These are phyloP conservation scores for Cruciata laevipes DNA, from an alignment of 257 asterid species.

Conservation along the genomic window DNA sequence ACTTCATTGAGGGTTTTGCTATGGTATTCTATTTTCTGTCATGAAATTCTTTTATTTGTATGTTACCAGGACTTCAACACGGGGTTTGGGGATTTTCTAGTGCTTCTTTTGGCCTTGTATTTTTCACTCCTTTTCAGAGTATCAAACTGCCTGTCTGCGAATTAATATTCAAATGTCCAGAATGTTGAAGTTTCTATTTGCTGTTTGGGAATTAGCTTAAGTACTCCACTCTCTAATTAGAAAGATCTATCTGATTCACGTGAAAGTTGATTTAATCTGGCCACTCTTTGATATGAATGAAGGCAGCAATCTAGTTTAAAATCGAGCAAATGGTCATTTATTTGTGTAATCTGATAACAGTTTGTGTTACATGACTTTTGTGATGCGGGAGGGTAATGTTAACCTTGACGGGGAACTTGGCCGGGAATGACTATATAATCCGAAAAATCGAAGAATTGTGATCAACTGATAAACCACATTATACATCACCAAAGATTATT, in stretches of 20 bases:
- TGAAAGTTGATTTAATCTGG: background rate
- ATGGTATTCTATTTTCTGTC: background rate
- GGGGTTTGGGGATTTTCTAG: too few relatives aligned
- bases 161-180: background rate
- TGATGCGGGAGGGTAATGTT: constrained; percentile 56
- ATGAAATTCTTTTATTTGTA: background rate
- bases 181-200: background rate
- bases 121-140: background rate
- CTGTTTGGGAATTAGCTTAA: background rate
- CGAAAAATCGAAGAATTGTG: background rate
- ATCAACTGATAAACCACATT: background rate
- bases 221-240: background rate
- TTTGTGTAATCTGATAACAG: background rate
- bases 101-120: background rate
- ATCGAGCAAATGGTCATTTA: background rate
- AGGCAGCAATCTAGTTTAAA: background rate
- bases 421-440: constrained; percentile 24
- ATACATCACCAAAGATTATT: too few relatives aligned
- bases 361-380: background rate
- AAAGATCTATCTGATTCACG: background rate
- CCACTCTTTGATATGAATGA: background rate
- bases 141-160: background rate
- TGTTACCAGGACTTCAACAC: background rate
- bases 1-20: background rate
- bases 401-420: constrained; percentile 75